Conservation (phyloP, 257 asterid genomes). For the Cordia subcordata region DNA sequence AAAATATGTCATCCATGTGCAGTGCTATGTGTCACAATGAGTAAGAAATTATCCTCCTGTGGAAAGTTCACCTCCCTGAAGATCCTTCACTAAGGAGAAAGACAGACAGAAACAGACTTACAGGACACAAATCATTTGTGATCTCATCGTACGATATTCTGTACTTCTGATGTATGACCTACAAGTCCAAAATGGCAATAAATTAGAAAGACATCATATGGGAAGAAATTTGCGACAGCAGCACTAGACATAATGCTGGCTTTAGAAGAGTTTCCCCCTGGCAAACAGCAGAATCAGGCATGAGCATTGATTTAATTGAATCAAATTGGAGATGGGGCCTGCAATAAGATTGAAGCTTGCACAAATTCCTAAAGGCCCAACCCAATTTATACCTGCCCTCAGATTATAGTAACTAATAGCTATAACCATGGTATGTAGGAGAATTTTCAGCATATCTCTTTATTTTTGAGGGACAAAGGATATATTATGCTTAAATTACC, state of each 20-base stretch:
- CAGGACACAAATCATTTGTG: constrained; percentile 91
- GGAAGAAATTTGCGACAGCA: not conserved
- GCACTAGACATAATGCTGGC: too few relatives aligned
- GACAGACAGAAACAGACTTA: constrained; percentile 39
- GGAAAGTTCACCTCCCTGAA: not conserved
- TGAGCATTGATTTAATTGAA: not conserved
- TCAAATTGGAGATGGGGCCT: too few relatives aligned
- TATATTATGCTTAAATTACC: too few relatives aligned
- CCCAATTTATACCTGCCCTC: too few relatives aligned
- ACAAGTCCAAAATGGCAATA: constrained; percentile 19
- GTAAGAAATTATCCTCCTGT: not conserved
- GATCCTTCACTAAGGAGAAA: not conserved
- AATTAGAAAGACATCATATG: not conserved
- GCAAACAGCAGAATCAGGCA: not conserved
- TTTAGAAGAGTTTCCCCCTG: not conserved
- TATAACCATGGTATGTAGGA: too few relatives aligned
- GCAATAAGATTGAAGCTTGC: too few relatives aligned
- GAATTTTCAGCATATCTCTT: too few relatives aligned
- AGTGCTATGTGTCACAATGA: too few relatives aligned
- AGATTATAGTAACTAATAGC: too few relatives aligned
- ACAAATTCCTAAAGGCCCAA: too few relatives aligned
- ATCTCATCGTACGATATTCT: constrained; percentile 96
- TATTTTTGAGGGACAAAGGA: too few relatives aligned
- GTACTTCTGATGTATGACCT: constrained; percentile 97
- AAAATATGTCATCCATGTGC: too few relatives aligned